These are phyloP conservation scores for Trichoderma citrinoviride DNA, from an alignment of 2,329 filamentous ascomycete genomes.

Conservation along the genomic window DNA sequence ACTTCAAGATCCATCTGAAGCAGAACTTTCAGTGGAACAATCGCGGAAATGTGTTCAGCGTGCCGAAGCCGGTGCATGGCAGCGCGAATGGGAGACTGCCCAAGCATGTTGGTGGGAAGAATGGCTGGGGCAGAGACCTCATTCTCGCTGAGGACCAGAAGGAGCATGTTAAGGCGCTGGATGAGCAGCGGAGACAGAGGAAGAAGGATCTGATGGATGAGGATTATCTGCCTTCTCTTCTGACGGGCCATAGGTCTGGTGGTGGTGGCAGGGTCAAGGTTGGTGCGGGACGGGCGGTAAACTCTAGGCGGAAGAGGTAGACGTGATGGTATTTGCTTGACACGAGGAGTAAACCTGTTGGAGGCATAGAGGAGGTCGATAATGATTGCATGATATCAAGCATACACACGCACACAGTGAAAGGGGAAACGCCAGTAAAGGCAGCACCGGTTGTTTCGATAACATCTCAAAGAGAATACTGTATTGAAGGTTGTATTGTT, in stretches of 20 bases:
- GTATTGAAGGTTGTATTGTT: background rate
- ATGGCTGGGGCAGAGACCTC: conserved; percentile 80
- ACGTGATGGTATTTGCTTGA: background rate
- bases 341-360: background rate
- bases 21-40: conserved; percentile 97
- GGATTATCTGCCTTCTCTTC: conserved; percentile 81
- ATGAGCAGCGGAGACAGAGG: conserved; percentile 62
- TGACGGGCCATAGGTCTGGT: conserved; percentile 72
- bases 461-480: background rate
- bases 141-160: conserved; percentile 95
- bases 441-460: background rate
- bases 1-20: conserved; percentile 84
- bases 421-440: background rate
- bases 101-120: conserved; percentile 71
- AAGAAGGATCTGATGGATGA: conserved; percentile 90
- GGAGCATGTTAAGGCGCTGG: conserved; percentile 69
- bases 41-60: conserved; percentile 84
- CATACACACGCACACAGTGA: background rate
- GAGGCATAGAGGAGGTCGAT: background rate
- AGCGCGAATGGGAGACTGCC: conserved; percentile 72
- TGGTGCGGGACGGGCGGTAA: conserved; percentile 82
- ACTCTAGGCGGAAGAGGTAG: conserved; percentile 62
- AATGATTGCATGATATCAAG: background rate
- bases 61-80: conserved; percentile 86
- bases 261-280: conserved; percentile 69